Conservation (phyloP, 139 green algal genomes). For the Zygnema circumcarinatum region DNA sequence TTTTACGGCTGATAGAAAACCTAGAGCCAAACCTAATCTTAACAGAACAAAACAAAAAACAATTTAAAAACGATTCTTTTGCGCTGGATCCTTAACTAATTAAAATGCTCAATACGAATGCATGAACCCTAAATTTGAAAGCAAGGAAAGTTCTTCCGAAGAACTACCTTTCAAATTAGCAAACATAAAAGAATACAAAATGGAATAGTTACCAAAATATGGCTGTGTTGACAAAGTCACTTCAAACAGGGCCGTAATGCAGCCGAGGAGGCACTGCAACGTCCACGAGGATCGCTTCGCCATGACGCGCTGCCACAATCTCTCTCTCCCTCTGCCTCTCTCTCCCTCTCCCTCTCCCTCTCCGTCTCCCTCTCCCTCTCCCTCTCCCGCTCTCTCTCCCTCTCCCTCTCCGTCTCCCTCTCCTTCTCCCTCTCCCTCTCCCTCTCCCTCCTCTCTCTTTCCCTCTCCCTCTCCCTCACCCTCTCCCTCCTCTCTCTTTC, state of each 20-base stretch:
- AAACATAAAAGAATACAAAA: background rate
- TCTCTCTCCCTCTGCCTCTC: background rate
- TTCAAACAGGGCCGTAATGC: background rate
- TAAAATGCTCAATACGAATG: too few species aligned
- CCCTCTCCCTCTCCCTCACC: background rate
- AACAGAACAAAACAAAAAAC: too few species aligned
- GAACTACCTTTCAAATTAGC: too few species aligned
- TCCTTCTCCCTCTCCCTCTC: background rate
- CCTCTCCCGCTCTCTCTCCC: too few species aligned
- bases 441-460: background rate
- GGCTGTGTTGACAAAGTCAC: background rate
- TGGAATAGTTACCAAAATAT: background rate
- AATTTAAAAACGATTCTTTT: too few species aligned
- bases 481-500: too few species aligned
- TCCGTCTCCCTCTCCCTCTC: background rate
- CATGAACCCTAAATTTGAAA: too few species aligned
- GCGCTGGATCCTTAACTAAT: too few species aligned
- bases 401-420: background rate
- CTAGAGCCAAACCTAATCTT: too few species aligned
- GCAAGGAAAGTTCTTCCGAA: too few species aligned
- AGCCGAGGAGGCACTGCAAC: background rate
- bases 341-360: background rate
- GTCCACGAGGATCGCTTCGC: background rate
- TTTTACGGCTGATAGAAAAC: too few species aligned
- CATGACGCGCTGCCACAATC: background rate